A percentile compares a stretch with the other conserved stretches of the same genome.
Evolutionary conservation across 306 rosid genomes (phyloP).

Genomic region (Myrica gale): DNA sequence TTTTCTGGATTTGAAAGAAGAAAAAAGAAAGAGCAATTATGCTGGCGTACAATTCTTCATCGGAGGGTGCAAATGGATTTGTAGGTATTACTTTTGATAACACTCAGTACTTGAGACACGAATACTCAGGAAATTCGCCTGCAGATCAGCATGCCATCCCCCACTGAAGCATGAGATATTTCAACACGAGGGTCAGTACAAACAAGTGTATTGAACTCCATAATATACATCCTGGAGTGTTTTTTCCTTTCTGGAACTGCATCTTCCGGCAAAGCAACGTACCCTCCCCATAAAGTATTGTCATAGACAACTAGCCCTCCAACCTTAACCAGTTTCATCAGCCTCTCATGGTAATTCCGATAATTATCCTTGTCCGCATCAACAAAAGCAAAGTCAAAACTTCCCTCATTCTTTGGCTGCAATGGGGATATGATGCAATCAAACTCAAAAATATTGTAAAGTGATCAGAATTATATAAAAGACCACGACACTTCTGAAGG

Average conservation of each 20-base stretch:
- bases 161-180: constrained; percentile 36
- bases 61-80: no score
- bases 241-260: constrained; percentile 24
- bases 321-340: constrained; percentile 39
- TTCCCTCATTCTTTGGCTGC: constrained; percentile 37
- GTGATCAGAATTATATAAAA: no score
- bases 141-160: constrained; percentile 40
- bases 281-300: constrained; percentile 45
- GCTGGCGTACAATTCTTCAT: no score
- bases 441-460: no score
- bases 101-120: no score
- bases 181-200: constrained; percentile 36
- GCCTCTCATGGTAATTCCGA: constrained; percentile 45
- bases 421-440: no score
- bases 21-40: no score
- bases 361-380: constrained; percentile 53
- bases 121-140: constrained; percentile 26
- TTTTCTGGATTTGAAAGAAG: no score
- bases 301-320: constrained; percentile 51
- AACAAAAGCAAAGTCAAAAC: constrained; percentile 41
- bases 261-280: constrained; percentile 41
- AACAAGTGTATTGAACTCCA: constrained; percentile 33
- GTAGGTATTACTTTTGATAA: no score
- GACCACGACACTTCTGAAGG: background rate
- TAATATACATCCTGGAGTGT: background rate